Conservation (phyloP, 169 alveolate species). For the Plasmodium relictum region DNA sequence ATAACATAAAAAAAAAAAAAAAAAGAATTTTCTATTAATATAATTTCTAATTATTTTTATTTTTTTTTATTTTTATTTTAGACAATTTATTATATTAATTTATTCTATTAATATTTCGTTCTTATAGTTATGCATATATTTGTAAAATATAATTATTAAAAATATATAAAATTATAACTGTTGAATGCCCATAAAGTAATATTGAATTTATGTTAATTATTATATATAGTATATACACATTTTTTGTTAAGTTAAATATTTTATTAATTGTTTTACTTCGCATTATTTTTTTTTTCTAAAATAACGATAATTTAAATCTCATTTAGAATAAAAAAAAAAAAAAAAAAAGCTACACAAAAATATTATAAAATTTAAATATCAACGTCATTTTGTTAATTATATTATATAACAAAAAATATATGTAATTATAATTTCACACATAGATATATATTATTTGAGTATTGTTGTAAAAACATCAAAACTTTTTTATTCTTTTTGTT, state of each 20-base stretch:
- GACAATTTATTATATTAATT: not conserved
- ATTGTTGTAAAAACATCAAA: too few relatives aligned
- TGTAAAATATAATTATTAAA: not conserved
- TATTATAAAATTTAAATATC: constrained; percentile 9
- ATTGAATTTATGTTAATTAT: constrained; percentile 16
- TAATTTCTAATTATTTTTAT: not conserved
- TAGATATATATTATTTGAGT: too few relatives aligned
- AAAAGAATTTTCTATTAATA: too few relatives aligned
- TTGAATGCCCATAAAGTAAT: constrained; percentile 22
- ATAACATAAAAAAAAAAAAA: not conserved
- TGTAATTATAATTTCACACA: too few relatives aligned
- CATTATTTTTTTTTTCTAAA: constrained; percentile 54
- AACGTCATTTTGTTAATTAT: constrained; percentile 43
- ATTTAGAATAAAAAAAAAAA: constrained; percentile 6
- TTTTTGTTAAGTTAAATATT: constrained; percentile 58
- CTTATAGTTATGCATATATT: not conserved
- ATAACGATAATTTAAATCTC: not conserved
- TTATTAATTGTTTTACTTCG: constrained; percentile 49
- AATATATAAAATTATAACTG: constrained; percentile 28
- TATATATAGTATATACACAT: constrained; percentile 59
- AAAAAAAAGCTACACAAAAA: constrained; percentile 25
- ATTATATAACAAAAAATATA: too few relatives aligned
- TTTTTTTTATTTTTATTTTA: not conserved
- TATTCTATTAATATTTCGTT: not conserved
- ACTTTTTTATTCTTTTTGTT: too few relatives aligned